Conservation (phyloP, 805 yeast genomes). For the Wickerhamiella azymoides region DNA sequence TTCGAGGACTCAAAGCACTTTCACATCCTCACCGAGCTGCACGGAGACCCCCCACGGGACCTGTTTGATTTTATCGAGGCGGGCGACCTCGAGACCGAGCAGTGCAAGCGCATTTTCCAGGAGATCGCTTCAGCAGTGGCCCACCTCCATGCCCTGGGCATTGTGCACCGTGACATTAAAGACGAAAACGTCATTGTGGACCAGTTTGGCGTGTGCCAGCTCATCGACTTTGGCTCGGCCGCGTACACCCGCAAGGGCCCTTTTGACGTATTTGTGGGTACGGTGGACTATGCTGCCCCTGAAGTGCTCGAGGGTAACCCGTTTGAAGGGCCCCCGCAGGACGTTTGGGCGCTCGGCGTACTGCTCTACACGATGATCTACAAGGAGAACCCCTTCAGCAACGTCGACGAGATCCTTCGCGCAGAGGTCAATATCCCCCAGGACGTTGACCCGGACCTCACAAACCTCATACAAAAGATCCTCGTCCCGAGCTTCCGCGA, state of each 20-base stretch:
- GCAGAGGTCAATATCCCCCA: slow-evolving; percentile 60
- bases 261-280: slow-evolving; percentile 93
- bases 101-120: slow-evolving; percentile 60
- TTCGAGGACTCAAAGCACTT: slow-evolving; percentile 86
- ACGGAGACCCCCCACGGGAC: slow-evolving; percentile 84
- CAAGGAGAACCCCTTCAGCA: slow-evolving; percentile 91
- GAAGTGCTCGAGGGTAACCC: slow-evolving; percentile 83
- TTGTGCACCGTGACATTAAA: slow-evolving; percentile 87
- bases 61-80: slow-evolving; percentile 85
- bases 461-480: slow-evolving; percentile 47
- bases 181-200: slow-evolving; percentile 91
- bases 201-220: slow-evolving; percentile 54
- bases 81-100: slow-evolving; percentile 64
- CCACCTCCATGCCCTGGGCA: slow-evolving; percentile 69
- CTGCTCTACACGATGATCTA: slow-evolving; percentile 76
- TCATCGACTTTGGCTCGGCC: slow-evolving; percentile 93
- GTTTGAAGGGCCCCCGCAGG: slow-evolving; percentile 88
- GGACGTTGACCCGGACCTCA: slow-evolving; percentile 45
- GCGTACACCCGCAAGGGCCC: slow-evolving; percentile 86
- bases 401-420: slow-evolving; percentile 89
- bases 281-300: slow-evolving; percentile 95
- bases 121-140: slow-evolving; percentile 69
- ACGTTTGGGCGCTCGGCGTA: slow-evolving; percentile 94
- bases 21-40: slow-evolving; percentile 82
- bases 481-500: slow-evolving; percentile 50